phyloP scores from a whole-genome alignment of 2,329 filamentous ascomycete genomes.

The Pezicula radicicola region DNA sequence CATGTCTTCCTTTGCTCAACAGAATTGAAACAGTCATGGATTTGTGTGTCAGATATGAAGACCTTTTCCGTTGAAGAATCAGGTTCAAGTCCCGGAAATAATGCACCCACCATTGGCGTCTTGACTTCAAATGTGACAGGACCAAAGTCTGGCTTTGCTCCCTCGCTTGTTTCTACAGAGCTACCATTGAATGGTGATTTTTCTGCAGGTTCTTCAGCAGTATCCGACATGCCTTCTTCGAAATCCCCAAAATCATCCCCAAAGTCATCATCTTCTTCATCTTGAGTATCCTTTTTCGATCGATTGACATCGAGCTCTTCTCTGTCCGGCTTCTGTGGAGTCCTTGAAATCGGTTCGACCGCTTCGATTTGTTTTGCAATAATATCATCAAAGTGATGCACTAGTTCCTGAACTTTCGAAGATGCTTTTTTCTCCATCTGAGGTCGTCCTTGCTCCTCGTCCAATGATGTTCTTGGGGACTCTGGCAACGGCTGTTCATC shows the following conservation, averaged over 20 bases:
- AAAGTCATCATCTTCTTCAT: constrained; percentile 14
- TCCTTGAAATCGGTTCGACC: constrained; percentile 1
- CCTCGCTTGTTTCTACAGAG: not conserved
- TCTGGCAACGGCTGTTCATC: constrained; percentile 19
- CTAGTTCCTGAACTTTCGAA: constrained; percentile 23
- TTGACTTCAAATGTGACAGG: constrained; percentile 22
- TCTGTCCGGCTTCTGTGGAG: constrained; percentile 1
- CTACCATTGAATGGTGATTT: not conserved
- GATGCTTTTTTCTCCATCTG: constrained; percentile 12
- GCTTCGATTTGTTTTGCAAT: constrained; percentile 14
- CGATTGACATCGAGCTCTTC: not conserved
- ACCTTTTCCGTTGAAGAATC: constrained; percentile 17
- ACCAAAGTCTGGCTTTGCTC: constrained; percentile 7
- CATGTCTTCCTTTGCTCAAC: constrained; percentile 60
- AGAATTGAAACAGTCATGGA: constrained; percentile 47
- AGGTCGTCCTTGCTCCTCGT: constrained; percentile 23
- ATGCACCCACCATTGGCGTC: constrained; percentile 17
- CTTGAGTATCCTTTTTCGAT: not conserved
- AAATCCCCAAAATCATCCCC: constrained; percentile 35
- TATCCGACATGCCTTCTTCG: constrained; percentile 27
- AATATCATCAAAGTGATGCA: constrained; percentile 23
- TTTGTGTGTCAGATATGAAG: constrained; percentile 23
- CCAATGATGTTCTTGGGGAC: constrained; percentile 28
- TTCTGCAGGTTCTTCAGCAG: constrained; percentile 10
- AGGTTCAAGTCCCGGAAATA: constrained; percentile 22